A percentile compares a stretch with the other conserved stretches of the same genome.
Evolutionary conservation across 176 grass and related monocot species (phyloP).

Genomic region (Eleusine indica): DNA sequence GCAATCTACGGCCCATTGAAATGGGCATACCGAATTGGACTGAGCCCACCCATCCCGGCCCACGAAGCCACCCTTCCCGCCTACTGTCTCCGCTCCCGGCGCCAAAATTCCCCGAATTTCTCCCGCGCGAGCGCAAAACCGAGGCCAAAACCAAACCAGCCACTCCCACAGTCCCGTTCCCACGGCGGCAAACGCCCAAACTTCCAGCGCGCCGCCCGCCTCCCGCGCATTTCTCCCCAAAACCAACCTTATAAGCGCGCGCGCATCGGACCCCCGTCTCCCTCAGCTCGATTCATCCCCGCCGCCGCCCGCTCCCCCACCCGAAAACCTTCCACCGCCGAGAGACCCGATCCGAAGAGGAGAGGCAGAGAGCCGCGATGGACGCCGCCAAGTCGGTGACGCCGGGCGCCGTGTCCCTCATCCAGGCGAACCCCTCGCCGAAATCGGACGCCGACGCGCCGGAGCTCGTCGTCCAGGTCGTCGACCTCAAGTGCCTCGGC

Average conservation of each 20-base stretch:
- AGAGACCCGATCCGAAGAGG: not conserved
- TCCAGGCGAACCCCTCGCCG: slow-evolving; percentile 59
- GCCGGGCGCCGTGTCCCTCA: slow-evolving; percentile 55
- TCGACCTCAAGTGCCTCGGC: slow-evolving; percentile 88
- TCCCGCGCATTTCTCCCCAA: slow-evolving; percentile 42
- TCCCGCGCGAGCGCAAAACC: slow-evolving; percentile 45
- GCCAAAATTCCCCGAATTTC: slow-evolving; percentile 31
- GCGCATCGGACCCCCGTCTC: slow-evolving; percentile 12
- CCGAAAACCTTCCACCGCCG: not conserved
- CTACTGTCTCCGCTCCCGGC: not conserved
- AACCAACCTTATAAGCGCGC: slow-evolving; percentile 36
- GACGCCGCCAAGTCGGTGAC: slow-evolving; percentile 51
- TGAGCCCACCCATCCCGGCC: not conserved
- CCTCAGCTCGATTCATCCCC: slow-evolving; percentile 34
- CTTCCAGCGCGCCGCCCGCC: not conserved
- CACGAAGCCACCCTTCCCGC: not conserved
- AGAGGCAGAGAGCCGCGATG: not conserved
- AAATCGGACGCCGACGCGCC: slow-evolving; percentile 41
- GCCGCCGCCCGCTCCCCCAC: slow-evolving; percentile 24
- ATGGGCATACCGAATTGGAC: not conserved
- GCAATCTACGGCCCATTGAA: not conserved
- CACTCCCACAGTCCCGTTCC: not conserved
- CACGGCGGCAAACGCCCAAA: slow-evolving; percentile 23
- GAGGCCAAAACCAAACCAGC: slow-evolving; percentile 33
- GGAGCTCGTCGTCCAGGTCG: slow-evolving; percentile 80